phyloP scores from a whole-genome alignment of 768 basidiomycete species.

The Pleurotus giganteus region DNA sequence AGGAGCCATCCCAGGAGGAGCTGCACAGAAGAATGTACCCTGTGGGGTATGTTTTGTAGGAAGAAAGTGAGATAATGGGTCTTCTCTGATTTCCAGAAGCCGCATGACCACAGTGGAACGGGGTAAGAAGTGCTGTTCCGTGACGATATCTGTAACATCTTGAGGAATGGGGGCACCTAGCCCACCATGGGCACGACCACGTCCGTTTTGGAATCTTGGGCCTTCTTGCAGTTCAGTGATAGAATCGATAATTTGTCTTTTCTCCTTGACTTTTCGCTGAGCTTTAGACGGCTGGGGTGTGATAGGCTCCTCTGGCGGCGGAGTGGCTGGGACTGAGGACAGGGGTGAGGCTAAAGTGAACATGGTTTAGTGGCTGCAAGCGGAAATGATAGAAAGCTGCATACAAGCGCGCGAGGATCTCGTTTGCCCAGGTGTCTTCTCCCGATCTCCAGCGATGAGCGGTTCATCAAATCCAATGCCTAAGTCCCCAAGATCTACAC shows the following conservation, averaged over 20 bases:
- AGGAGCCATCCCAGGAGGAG: conserved; percentile 79
- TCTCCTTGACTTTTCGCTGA: conserved; percentile 62
- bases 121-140: conserved; percentile 83
- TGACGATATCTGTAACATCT: conserved; percentile 69
- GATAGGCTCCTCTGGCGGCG: conserved; percentile 58
- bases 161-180: conserved; percentile 52
- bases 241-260: conserved; percentile 89
- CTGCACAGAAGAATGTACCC: conserved; percentile 79
- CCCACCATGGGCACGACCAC: conserved; percentile 46
- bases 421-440: conserved; percentile 58
- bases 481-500: conserved; percentile 61
- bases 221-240: conserved; percentile 80
- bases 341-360: conserved; percentile 63
- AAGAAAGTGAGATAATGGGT: conserved; percentile 83
- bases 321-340: conserved; percentile 73
- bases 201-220: conserved; percentile 50
- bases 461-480: conserved; percentile 69
- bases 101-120: conserved; percentile 83
- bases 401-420: conserved; percentile 70
- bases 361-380: neutral
- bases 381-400: conserved; percentile 16
- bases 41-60: conserved; percentile 73
- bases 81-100: conserved; percentile 79
- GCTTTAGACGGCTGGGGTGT: conserved; percentile 39
- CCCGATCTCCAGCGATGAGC: conserved; percentile 34